Base-by-base conservation (phyloP, 2,329 filamentous ascomycete genomes). In the Epichloe scottii region DNA sequence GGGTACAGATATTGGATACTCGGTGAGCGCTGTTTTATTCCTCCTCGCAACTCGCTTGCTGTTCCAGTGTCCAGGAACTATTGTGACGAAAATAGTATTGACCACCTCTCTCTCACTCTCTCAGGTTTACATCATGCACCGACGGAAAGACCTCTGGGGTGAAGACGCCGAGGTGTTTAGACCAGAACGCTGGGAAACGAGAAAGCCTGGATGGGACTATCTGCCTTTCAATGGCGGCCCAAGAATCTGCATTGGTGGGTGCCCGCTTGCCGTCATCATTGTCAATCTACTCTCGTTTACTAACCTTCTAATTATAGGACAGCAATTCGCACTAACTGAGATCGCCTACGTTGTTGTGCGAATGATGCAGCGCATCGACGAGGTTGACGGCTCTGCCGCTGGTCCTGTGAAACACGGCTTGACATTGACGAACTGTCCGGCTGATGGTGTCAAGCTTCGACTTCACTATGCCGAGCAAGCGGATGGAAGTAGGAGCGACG, bases 151-250 rank as follows among this genome's bases (percentile, higher is more conserved):
- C 19, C 56, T 71, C 21, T 74, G 62, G 53, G 70, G 70, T 0
- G 51, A 57, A 1, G 67, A 71, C 37, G 64, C 69, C 2, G 58
- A 66, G 1, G 63, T 68, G 38, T 73, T 71, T 55, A 62, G 61
- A 8, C 71, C 71, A 0, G 70, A 72, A 50, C 55, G 71, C 19
- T 74, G 71, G 71, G 54, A 59, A 42, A 53, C 50, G 8, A 56
- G 63, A 10, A 60, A 63, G n/a, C 63, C 65, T 8, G 59, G 66
- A 4, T 74, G 69, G 71, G 66, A 66, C 21, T 75, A 68, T 53
- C 55, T 73, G 5, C 71, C 71, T 2, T 75, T 75, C 56, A 73
- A 73, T 53, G 71, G 70, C 3, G 71, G 71, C 0, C 71, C 71
- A 3, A 59, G 71, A 19, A 71, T 72, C 30, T 74, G 71, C 54